Evolutionary conservation across 257 asterid species (phyloP), one percentile per base, ranked within the genome.

Genomic region (Echites panduratus): DNA sequence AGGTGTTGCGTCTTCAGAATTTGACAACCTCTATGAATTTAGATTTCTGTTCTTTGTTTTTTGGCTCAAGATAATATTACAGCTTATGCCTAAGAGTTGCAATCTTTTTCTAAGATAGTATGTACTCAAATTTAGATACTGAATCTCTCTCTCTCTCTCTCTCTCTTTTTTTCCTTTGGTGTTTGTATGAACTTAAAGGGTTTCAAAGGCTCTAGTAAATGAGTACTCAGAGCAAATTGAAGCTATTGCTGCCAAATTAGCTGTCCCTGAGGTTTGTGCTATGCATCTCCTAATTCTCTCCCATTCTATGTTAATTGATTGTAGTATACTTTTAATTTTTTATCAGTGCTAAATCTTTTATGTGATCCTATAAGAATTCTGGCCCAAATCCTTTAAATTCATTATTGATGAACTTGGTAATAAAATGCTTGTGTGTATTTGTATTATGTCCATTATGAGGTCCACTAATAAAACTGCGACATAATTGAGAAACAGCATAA

Each of bases 211-310:
- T 63, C 85, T 72, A 52, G 56, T 90, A 70, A 91, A 80, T 81
- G 98, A 88, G 70, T 88, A 86, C 80, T 84, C 96, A 7, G 88
- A 87, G 84, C 84, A 85, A 77, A 86, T 94, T 74, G 98, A 94
- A 88, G 90, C 84, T 29, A 66, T 91, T 83, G 96, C 94, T 56
- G 85, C 92, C 76, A 94, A 82, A 75, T 74, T 90, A 75, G 93
- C 79, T 53, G 82, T 71, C 69, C 70, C 80, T 48, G 84, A 83
- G 75, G 72, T 76, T 16, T 2, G 58, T 63, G 14, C 27, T 20
- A n/a, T 38, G n/a, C 38, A 40, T 61, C 14, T 29, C 44, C 67
- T 61, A 29, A 26, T 61, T 61, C 32, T 61, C 12, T n/a, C 4
- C 2, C 1, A 61, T 17, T 63, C 17, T 35, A 63, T 63, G 26